A percentile compares a stretch with the other conserved stretches of the same genome.
Conservation (phyloP, 2,329 filamentous ascomycete genomes). For the Talaromyces sp. region DNA sequence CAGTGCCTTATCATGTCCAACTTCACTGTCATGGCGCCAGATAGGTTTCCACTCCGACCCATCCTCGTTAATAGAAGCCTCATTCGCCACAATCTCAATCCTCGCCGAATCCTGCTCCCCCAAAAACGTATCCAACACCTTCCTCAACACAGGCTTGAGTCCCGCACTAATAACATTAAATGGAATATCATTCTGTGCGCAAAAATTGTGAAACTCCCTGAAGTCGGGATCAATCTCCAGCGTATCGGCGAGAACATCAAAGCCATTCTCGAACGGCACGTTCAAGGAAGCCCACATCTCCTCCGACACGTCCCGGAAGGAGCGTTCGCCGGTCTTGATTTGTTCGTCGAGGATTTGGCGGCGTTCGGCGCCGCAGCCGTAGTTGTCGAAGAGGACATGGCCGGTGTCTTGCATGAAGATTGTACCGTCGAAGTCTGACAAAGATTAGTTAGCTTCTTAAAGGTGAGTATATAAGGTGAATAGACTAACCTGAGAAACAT, state of each 20-base stretch:
- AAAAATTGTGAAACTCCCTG: slow-evolving; percentile 63
- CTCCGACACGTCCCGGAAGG: slow-evolving; percentile 68
- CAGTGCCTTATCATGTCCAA: slow-evolving; percentile 66
- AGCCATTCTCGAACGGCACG: slow-evolving; percentile 67
- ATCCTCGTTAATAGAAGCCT: slow-evolving; percentile 54
- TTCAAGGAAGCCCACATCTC: slow-evolving; percentile 69
- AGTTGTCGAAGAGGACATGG: slow-evolving; percentile 65
- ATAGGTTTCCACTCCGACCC: slow-evolving; percentile 64
- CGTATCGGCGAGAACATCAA: slow-evolving; percentile 61
- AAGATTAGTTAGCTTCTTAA: neutral
- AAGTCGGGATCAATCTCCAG: slow-evolving; percentile 66
- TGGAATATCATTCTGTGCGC: slow-evolving; percentile 60
- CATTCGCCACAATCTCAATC: slow-evolving; percentile 69
- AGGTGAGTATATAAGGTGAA: neutral
- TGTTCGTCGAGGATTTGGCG: slow-evolving; percentile 61
- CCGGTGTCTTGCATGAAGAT: slow-evolving; percentile 72
- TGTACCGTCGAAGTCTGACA: slow-evolving; percentile 70
- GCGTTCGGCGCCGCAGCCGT: slow-evolving; percentile 60
- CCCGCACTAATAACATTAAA: slow-evolving; percentile 71
- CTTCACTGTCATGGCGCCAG: slow-evolving; percentile 64
- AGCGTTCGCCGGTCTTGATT: slow-evolving; percentile 64
- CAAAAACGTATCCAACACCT: slow-evolving; percentile 64
- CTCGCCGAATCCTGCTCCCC: slow-evolving; percentile 59
- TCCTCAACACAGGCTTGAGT: slow-evolving; percentile 62
- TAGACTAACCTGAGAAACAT: slow-evolving; percentile 12